phyloP scores from a whole-genome alignment of 2,329 filamentous ascomycete genomes.

The Paraconiothyrium sp. region DNA sequence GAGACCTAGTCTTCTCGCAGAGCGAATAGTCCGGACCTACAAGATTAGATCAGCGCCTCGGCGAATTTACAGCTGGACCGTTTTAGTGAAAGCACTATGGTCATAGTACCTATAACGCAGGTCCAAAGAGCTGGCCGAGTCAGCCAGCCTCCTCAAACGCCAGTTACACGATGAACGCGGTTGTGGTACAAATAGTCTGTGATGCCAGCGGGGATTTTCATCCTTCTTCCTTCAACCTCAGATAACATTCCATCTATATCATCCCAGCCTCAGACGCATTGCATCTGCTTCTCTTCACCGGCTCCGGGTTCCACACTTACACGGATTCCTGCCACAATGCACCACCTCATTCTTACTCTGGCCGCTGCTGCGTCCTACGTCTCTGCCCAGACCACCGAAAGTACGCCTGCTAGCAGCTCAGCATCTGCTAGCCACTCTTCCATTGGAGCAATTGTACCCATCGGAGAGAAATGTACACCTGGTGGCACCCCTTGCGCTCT shows the following conservation, averaged over 20 bases:
- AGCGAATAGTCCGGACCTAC: not conserved
- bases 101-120: not conserved
- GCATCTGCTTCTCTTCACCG: not conserved
- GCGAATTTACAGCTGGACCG: not conserved
- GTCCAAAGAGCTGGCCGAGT: not conserved
- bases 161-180: not conserved
- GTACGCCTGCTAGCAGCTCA: constrained; percentile 6
- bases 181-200: constrained; percentile 10
- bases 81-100: not conserved
- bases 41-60: not conserved
- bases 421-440: constrained; percentile 12
- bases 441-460: constrained; percentile 21
- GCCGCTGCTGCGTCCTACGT: constrained; percentile 23
- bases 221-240: not conserved
- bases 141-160: constrained; percentile 1
- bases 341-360: constrained; percentile 26
- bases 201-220: not conserved
- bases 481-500: constrained; percentile 25
- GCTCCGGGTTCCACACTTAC: not conserved
- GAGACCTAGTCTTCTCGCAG: not conserved
- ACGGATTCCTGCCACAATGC: constrained; percentile 21
- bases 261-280: not conserved
- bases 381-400: constrained; percentile 19
- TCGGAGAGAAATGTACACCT: constrained; percentile 26
- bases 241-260: not conserved